phyloP scores from a whole-genome alignment of 1,284 basidiomycete genomes.

The Boletus subluridellus region DNA sequence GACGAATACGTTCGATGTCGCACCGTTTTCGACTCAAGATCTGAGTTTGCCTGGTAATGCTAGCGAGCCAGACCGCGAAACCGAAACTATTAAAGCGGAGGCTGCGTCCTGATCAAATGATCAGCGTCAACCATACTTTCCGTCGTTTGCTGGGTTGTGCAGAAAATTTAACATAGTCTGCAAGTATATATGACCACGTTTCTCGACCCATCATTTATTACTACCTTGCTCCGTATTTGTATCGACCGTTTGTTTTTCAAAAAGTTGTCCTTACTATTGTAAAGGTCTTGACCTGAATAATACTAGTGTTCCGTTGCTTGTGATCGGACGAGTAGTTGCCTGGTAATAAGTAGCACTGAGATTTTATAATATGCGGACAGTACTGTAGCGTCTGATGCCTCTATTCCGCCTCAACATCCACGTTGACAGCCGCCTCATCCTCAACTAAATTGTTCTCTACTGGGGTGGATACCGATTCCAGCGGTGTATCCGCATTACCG shows the following conservation, averaged over 20 bases:
- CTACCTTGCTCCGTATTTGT: slow-evolving; percentile 38
- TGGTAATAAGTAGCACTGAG: slow-evolving; percentile 18
- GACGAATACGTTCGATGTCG: slow-evolving; percentile 63
- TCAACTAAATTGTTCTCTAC: slow-evolving; percentile 28
- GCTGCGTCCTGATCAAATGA: slow-evolving; percentile 27
- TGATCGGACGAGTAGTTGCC: slow-evolving; percentile 10
- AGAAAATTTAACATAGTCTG: slow-evolving; percentile 33
- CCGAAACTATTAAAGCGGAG: slow-evolving; percentile 49
- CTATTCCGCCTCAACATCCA: slow-evolving; percentile 39
- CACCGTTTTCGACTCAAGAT: slow-evolving; percentile 61
- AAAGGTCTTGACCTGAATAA: slow-evolving; percentile 33
- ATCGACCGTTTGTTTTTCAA: slow-evolving; percentile 31
- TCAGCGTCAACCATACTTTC: slow-evolving; percentile 19
- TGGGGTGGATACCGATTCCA: slow-evolving; percentile 48
- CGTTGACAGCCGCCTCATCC: slow-evolving; percentile 42
- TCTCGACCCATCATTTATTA: slow-evolving; percentile 34
- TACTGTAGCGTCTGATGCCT: slow-evolving; percentile 17
- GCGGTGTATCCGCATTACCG: slow-evolving; percentile 45
- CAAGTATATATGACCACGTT: slow-evolving; percentile 36
- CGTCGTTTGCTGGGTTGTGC: slow-evolving; percentile 28
- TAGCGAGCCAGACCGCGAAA: slow-evolving; percentile 54
- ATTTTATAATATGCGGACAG: slow-evolving; percentile 17
- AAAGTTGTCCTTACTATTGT: slow-evolving; percentile 34
- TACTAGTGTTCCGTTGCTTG: slow-evolving; percentile 23
- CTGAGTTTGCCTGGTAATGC: slow-evolving; percentile 52